These are phyloP conservation scores for Pseudoscleropodium purum DNA, from an alignment of 225 moss, liverwort and hornwort species.

Conservation along the genomic window DNA sequence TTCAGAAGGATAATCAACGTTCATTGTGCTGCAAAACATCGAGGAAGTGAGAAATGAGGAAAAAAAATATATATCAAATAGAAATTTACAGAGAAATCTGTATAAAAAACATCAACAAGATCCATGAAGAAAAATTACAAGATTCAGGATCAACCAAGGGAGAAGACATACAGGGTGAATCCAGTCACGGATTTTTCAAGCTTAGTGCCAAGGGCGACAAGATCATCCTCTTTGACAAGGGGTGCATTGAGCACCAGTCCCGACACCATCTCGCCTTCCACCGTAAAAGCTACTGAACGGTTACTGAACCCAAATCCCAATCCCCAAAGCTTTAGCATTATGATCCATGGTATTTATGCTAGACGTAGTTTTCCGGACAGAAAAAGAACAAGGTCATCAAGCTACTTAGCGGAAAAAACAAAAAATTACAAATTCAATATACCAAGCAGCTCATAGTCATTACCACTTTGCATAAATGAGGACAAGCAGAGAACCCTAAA, in stretches of 20 bases:
- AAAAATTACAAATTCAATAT: neutral
- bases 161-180: slow-evolving; percentile 17
- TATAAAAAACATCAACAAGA: neutral
- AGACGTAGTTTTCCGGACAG: neutral
- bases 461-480: neutral
- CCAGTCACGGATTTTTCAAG: slow-evolving; percentile 25
- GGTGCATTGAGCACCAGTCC: neutral
- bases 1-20: slow-evolving; percentile 30
- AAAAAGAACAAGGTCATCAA: neutral
- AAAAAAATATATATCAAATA: neutral
- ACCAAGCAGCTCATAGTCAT: neutral
- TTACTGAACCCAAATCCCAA: neutral
- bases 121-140: neutral
- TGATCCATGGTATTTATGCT: neutral
- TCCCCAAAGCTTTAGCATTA: neutral
- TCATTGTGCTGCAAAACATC: slow-evolving; percentile 11
- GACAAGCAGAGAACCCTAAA: neutral
- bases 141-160: neutral
- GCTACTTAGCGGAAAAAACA: neutral
- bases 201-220: slow-evolving; percentile 6
- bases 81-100: neutral
- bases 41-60: neutral
- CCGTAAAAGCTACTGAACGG: neutral
- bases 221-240: neutral
- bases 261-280: neutral